Evolutionary conservation across 148 eudicot species (phyloP).

Genomic region (Camellia sinensis): DNA sequence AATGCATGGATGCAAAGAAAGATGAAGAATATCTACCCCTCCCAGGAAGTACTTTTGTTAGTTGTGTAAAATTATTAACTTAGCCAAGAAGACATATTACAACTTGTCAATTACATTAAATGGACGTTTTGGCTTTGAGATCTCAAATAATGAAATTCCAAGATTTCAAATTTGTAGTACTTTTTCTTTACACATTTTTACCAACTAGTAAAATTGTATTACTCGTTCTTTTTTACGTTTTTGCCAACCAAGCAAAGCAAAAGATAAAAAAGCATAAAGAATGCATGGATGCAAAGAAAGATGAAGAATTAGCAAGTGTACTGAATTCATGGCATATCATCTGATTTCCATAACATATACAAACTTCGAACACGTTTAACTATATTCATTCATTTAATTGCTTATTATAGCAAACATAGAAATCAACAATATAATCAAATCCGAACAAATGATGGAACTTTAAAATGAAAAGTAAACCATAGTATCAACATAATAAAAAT

Average conservation of each 20-base stretch:
- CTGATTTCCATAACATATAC: neutral
- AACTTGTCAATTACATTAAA: neutral
- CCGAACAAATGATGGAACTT: neutral
- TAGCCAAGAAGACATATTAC: too few relatives aligned
- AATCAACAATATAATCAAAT: neutral
- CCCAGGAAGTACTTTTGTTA: too few relatives aligned
- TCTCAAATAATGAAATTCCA: neutral
- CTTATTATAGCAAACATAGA: neutral
- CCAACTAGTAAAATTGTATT: neutral
- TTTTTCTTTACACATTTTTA: neutral
- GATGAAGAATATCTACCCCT: too few relatives aligned
- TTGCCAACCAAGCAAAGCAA: neutral
- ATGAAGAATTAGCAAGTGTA: too few relatives aligned
- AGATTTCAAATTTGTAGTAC: too few relatives aligned
- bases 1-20: too few relatives aligned
- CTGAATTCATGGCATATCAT: neutral
- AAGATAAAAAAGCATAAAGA: neutral
- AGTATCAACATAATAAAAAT: slow-evolving; percentile 8
- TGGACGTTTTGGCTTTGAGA: neutral
- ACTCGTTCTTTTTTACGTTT: too few relatives aligned
- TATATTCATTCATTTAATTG: neutral
- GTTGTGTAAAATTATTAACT: too few relatives aligned
- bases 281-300: neutral
- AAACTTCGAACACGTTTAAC: neutral
- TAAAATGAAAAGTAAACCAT: neutral